phyloP scores from a whole-genome alignment of 768 basidiomycete species.

The Tubosaeta brunneosetosa region DNA sequence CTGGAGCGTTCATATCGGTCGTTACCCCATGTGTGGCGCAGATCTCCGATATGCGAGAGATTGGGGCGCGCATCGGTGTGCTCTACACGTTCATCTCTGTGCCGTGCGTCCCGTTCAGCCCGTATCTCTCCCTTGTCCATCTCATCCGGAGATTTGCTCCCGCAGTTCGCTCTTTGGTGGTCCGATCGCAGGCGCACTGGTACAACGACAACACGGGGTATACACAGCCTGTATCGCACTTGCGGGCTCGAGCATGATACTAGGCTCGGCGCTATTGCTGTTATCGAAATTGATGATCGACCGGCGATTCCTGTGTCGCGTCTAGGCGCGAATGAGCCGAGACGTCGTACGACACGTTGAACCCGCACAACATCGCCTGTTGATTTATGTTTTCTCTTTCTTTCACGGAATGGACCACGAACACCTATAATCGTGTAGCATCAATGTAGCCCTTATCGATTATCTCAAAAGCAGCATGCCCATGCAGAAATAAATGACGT shows the following conservation, averaged over 20 bases:
- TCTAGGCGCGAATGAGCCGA: constrained; percentile 29
- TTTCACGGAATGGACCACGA: constrained; percentile 16
- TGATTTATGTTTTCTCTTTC: not conserved
- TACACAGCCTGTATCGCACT: constrained; percentile 51
- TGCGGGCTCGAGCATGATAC: constrained; percentile 53
- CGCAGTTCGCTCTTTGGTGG: constrained; percentile 58
- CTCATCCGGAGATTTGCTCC: not conserved
- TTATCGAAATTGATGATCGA: constrained; percentile 46
- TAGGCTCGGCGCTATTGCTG: constrained; percentile 56
- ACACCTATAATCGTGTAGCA: constrained; percentile 17
- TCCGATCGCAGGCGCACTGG: constrained; percentile 57
- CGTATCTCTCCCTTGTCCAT: not conserved
- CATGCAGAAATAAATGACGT: constrained; percentile 1
- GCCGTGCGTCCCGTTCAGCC: constrained; percentile 50
- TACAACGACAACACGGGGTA: constrained; percentile 43
- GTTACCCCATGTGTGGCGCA: constrained; percentile 65
- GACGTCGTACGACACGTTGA: not conserved
- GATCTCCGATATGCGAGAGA: constrained; percentile 53
- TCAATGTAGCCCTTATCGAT: constrained; percentile 24
- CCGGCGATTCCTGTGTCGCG: constrained; percentile 38
- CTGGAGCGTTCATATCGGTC: constrained; percentile 65
- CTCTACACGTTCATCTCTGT: constrained; percentile 63
- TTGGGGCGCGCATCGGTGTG: constrained; percentile 61
- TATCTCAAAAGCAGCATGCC: constrained; percentile 10
- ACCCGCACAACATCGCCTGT: not conserved